Base-by-base conservation (phyloP, 805 yeast species). In the Yarrowia alimentaria region DNA sequence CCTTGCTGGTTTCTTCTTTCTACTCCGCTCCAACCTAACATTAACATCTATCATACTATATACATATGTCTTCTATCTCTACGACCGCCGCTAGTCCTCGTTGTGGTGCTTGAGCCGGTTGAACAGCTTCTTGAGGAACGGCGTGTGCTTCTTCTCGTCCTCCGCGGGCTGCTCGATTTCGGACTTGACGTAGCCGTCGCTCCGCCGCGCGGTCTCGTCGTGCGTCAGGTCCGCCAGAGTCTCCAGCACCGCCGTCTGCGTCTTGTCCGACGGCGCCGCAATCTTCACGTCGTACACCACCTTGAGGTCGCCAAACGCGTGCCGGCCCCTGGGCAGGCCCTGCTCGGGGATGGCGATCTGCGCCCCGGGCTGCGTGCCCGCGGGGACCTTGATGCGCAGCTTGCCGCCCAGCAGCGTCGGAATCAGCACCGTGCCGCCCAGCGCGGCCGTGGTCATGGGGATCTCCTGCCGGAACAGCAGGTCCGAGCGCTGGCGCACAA, bases 391-490 rank as follows among this genome's bases (percentile, higher is more conserved):
- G 52, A 93, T 68, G 65, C 88, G 84, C 47, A 94, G 71, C 26
- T 75, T 75, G 31, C 77, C 77, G 4, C 94, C 97, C 56, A 81
- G 87, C 20, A 93, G 77, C 0, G 99, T 91, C 25, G 98, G 98
- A n/a, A 93, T 78, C 42, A 83, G 79, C 17, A 93, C 76, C 35
- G 79, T 80, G 29, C 99, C 99, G 55, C 99, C 99, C 35, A 93
- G 72, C 0, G 96, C 89, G 1, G 99, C 99, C 0, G 99, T 93
- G 1, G 99, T 93, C 80, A 88, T 85, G 40, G 93, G 85, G 48
- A 93, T 80, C 34, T 80, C 79, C 38, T 81, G 79, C 20, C 74
- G 72, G 61, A 79, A 77, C 53, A 84, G 65, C 53, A 93, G 74
- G 60, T 86, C 83, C 57, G 78, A 76, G 26, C 84, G 82, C 25